Conservation (phyloP, 1,284 basidiomycete species). For the Ceratobasidium sp. region DNA sequence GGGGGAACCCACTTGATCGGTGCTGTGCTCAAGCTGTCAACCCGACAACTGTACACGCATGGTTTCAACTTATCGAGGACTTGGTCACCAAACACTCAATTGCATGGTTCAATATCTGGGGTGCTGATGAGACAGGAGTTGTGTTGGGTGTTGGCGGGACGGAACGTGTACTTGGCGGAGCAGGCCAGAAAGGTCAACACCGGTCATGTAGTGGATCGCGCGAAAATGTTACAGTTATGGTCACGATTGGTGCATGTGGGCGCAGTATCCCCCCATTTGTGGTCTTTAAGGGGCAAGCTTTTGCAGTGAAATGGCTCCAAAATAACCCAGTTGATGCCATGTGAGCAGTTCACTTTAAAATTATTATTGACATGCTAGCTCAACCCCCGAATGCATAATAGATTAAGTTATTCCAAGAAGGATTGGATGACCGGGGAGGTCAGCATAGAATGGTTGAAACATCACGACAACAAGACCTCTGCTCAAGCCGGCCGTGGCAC, state of each 20-base stretch:
- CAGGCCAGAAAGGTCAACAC: constrained; percentile 54
- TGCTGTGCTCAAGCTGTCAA: constrained; percentile 52
- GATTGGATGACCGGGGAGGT: constrained; percentile 53
- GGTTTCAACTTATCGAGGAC: constrained; percentile 51
- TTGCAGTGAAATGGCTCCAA: constrained; percentile 52
- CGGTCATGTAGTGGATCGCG: constrained; percentile 51
- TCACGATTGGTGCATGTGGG: constrained; percentile 56
- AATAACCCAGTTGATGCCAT: constrained; percentile 40
- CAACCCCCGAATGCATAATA: constrained; percentile 17
- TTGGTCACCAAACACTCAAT: constrained; percentile 50
- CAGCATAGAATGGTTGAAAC: constrained; percentile 53
- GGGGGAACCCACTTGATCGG: constrained; percentile 52
- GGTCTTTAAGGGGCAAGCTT: constrained; percentile 56
- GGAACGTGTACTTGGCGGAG: constrained; percentile 52
- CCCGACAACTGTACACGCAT: constrained; percentile 50
- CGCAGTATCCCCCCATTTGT: constrained; percentile 52
- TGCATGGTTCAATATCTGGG: constrained; percentile 53
- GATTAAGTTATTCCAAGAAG: constrained; percentile 50
- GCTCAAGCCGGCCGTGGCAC: constrained; percentile 54
- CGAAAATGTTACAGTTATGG: constrained; percentile 56
- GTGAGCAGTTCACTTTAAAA: constrained; percentile 14
- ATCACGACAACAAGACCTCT: constrained; percentile 55
- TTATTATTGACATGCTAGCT: background rate
- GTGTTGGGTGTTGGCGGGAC: constrained; percentile 49
- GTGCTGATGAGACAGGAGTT: constrained; percentile 57